phyloP scores from a whole-genome alignment of 2,329 filamentous ascomycete species.

The Colletotrichum musicola region DNA sequence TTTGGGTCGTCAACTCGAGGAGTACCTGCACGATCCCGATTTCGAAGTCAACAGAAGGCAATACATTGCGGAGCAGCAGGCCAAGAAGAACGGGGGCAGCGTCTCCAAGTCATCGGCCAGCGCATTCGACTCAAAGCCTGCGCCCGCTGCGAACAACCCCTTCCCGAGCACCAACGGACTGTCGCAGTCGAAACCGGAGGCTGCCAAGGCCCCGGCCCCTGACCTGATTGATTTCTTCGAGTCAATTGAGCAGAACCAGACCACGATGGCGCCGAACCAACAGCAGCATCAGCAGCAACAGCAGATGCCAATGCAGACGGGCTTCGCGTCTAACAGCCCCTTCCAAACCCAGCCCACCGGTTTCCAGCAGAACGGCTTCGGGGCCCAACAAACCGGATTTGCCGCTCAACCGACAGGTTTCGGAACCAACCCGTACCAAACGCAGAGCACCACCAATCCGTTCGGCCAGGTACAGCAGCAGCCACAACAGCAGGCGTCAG shows the following conservation, averaged over 20 bases:
- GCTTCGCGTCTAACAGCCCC: conserved; percentile 45
- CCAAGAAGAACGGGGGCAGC: conserved; percentile 64
- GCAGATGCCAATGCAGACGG: conserved; percentile 44
- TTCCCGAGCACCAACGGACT: conserved; percentile 56
- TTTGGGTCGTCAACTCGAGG: conserved; percentile 87
- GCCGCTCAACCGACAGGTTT: conserved; percentile 54
- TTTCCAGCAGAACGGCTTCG: conserved; percentile 58
- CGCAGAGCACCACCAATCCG: conserved; percentile 49
- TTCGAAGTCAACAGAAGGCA: conserved; percentile 95
- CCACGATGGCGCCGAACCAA: conserved; percentile 67
- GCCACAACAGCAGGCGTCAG: conserved; percentile 45
- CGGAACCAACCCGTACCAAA: conserved; percentile 58
- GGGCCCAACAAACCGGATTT: conserved; percentile 57
- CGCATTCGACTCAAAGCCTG: conserved; percentile 51
- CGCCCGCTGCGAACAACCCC: conserved; percentile 55
- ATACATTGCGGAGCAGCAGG: conserved; percentile 89
- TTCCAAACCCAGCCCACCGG: conserved; percentile 48
- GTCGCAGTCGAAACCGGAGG: conserved; percentile 56
- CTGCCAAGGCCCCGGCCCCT: conserved; percentile 74
- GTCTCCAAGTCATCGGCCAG: conserved; percentile 43
- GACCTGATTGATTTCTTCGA: conserved; percentile 96
- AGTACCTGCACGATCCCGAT: conserved; percentile 94
- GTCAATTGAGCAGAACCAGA: conserved; percentile 91
- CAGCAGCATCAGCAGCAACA: conserved; percentile 49
- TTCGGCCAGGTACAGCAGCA: conserved; percentile 51